phyloP scores from a whole-genome alignment of 202 grass and related monocot species.

The Schoenoplectus tabernaemontani region DNA sequence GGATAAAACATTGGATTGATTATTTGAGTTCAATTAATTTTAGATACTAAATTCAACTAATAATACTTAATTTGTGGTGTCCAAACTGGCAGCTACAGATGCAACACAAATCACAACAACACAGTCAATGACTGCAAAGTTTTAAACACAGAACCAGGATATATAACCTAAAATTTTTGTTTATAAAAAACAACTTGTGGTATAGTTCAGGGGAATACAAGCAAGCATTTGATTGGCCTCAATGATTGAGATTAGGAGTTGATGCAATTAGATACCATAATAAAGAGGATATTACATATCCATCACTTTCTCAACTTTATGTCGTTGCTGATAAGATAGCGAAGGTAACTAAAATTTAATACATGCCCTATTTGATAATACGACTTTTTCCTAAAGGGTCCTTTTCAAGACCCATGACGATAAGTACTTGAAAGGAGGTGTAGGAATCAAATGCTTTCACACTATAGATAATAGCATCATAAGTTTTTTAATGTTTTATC shows the following conservation, averaged over 20 bases:
- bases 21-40: neutral
- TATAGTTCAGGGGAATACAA: neutral
- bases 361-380: neutral
- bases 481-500: neutral
- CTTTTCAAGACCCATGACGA: slow-evolving; percentile 7
- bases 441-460: slow-evolving; percentile 39
- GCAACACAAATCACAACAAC: too few relatives aligned
- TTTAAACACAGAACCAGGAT: neutral
- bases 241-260: neutral
- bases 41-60: neutral
- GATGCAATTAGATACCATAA: neutral
- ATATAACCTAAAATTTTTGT: neutral
- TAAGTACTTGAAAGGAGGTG: slow-evolving; percentile 24
- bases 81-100: neutral
- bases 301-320: slow-evolving; percentile 17
- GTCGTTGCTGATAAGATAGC: slow-evolving; percentile 14
- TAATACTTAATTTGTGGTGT: neutral
- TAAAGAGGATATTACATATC: slow-evolving; percentile 15
- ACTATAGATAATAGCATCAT: slow-evolving; percentile 1
- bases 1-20: neutral
- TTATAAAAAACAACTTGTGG: neutral
- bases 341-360: slow-evolving; percentile 18
- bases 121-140: too few relatives aligned
- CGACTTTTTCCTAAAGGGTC: slow-evolving; percentile 8
- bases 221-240: neutral